Evolutionary conservation across 129 eudicot genomes (phyloP), one percentile per base, ranked within the genome.

Genomic region (Saussurea involucrata): DNA sequence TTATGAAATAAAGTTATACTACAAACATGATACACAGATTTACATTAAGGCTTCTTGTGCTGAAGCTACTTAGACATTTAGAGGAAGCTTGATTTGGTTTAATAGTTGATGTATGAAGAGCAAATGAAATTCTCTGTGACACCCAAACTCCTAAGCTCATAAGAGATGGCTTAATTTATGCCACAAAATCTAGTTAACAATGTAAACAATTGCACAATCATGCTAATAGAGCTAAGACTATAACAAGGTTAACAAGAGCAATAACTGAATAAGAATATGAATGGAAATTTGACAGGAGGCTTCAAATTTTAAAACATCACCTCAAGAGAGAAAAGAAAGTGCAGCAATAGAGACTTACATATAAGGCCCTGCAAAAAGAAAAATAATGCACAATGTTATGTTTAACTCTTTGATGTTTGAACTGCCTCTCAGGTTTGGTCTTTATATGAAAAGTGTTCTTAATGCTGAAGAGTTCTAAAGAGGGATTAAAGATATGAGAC

Each of bases 341-440:
- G 72, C 31, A 83, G 58, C 69, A 76, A 70, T 33, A 29, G 58
- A 77, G 78, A 86, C 98, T 92, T 90, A 90, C 98, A 92, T 85
- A 86, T 92, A 92, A 42, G 98, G 98, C 71, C 98, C 98, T 92
- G 93, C 90, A 90, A 80, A 80, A 64, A 80, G 78, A 64, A 69
- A 63, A 65, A 64, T 28, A 61, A 70, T 8, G 21, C 5, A 61
- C 1, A 21, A 57, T 57, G 24, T 57, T 57, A 57, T 6, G 27
- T 8, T 21, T 0, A 49, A 49, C 27, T 57, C 24, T 18, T 20
- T 57, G n/a, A n/a, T n/a, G n/a, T n/a, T n/a, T n/a, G n/a, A n/a
- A n/a, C n/a, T n/a, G n/a, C n/a, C n/a, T n/a, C n/a, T n/a, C n/a
- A n/a, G n/a, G n/a, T n/a, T n/a, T n/a, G n/a, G n/a, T n/a, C n/a